Percentiles rank a stretch among this genome's conserved stretches.
Conservation (phyloP, 176 grass and related monocot species). For the maize (Zea mays) region DNA sequence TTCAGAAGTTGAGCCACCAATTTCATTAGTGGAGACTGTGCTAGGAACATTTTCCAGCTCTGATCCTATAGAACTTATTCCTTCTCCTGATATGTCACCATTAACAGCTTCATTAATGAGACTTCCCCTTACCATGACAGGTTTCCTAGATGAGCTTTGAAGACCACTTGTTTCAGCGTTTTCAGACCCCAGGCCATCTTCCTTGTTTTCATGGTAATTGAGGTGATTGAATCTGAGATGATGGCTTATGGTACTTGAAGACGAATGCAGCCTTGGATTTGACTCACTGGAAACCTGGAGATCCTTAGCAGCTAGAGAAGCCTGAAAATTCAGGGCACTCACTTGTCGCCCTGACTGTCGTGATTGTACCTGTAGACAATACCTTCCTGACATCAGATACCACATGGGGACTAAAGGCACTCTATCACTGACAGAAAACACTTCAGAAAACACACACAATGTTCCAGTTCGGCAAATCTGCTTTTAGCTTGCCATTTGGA, state of each 20-base stretch:
- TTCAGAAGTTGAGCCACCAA: slow-evolving; percentile 41
- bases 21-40: slow-evolving; percentile 26
- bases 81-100: slow-evolving; percentile 40
- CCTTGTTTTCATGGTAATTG: slow-evolving; percentile 44
- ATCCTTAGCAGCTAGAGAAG: slow-evolving; percentile 53
- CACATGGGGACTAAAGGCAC: not conserved
- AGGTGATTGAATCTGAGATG: slow-evolving; percentile 49
- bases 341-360: slow-evolving; percentile 22
- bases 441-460: not conserved
- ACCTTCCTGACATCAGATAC: slow-evolving; percentile 36
- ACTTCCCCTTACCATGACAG: slow-evolving; percentile 31
- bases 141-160: slow-evolving; percentile 46
- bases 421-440: not conserved
- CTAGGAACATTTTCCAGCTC: slow-evolving; percentile 28
- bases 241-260: slow-evolving; percentile 66
- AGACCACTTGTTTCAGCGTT: slow-evolving; percentile 44
- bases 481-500: not conserved
- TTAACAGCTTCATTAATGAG: slow-evolving; percentile 35
- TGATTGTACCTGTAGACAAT: slow-evolving; percentile 45
- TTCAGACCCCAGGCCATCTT: slow-evolving; percentile 29
- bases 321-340: slow-evolving; percentile 21
- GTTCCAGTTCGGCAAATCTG: not conserved
- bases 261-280: slow-evolving; percentile 46
- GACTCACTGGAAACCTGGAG: slow-evolving; percentile 32
- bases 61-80: slow-evolving; percentile 48